Evolutionary conservation across 768 basidiomycete genomes (phyloP).

Genomic region (Russula sp.): DNA sequence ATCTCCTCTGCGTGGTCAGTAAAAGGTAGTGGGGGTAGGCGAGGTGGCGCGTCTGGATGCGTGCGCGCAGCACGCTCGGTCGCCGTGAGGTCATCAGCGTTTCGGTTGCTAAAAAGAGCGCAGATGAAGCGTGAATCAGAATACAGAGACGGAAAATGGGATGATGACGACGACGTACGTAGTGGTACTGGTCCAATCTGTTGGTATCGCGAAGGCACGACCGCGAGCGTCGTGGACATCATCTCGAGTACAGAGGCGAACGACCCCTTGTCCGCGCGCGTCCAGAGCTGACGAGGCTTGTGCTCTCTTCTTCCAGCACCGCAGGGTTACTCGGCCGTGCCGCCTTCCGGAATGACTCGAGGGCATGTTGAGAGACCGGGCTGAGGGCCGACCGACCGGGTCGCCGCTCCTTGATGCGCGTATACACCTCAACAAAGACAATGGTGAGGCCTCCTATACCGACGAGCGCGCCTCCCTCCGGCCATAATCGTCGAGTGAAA

Average conservation of each 20-base stretch:
- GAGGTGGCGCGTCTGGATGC: conserved; percentile 73
- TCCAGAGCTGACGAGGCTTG: conserved; percentile 46
- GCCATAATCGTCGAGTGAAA: conserved; percentile 64
- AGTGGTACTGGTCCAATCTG: conserved; percentile 62
- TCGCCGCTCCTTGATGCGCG: conserved; percentile 47
- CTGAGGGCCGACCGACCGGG: conserved; percentile 52
- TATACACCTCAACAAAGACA: conserved; percentile 60
- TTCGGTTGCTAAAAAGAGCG: conserved; percentile 53
- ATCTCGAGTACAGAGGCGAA: conserved; percentile 82
- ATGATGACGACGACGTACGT: conserved; percentile 44
- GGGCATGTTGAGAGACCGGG: conserved; percentile 54
- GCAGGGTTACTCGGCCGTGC: conserved; percentile 42
- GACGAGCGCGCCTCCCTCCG: conserved; percentile 62
- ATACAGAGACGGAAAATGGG: not conserved
- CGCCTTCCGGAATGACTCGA: conserved; percentile 50
- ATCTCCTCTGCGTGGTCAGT: conserved; percentile 75
- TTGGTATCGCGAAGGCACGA: conserved; percentile 59
- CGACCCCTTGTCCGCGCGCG: conserved; percentile 57
- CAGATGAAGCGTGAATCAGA: not conserved
- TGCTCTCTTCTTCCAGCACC: conserved; percentile 49
- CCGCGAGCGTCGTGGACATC: conserved; percentile 77
- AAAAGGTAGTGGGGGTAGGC: conserved; percentile 64
- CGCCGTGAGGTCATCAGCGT: conserved; percentile 74
- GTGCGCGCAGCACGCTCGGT: conserved; percentile 77
- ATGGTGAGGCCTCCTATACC: conserved; percentile 54